phyloP scores from a whole-genome alignment of 2,329 filamentous ascomycete species.

The Penicillium sp. region DNA sequence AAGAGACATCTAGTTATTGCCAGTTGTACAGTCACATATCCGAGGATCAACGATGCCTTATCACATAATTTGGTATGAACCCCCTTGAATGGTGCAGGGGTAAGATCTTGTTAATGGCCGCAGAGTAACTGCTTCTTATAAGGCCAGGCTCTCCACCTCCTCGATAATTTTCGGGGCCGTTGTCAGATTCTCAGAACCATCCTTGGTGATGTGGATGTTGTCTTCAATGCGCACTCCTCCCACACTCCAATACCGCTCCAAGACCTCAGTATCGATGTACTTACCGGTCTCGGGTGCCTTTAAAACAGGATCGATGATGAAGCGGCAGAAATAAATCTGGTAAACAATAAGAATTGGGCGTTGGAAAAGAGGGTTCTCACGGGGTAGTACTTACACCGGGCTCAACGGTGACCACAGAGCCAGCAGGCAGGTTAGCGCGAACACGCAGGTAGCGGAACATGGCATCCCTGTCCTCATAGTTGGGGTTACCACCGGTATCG shows the following conservation, averaged over 20 bases:
- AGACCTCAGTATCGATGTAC: slow-evolving; percentile 70
- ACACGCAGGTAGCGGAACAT: slow-evolving; percentile 87
- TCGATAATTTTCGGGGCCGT: slow-evolving; percentile 69
- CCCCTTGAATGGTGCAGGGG: neutral
- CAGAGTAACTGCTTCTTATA: slow-evolving; percentile 11
- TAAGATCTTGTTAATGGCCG: neutral
- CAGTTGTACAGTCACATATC: neutral
- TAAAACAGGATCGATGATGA: slow-evolving; percentile 79
- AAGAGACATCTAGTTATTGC: slow-evolving; percentile 23
- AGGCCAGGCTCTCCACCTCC: slow-evolving; percentile 56
- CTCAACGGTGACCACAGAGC: slow-evolving; percentile 89
- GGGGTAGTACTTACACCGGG: slow-evolving; percentile 65
- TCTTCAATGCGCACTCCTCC: slow-evolving; percentile 94
- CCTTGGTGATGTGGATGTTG: slow-evolving; percentile 74
- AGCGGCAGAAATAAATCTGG: slow-evolving; percentile 83
- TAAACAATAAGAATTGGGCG: neutral
- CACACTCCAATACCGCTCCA: slow-evolving; percentile 80
- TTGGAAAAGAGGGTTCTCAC: neutral
- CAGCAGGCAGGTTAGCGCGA: slow-evolving; percentile 69
- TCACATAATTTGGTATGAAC: neutral
- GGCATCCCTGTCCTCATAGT: slow-evolving; percentile 73
- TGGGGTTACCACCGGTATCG: slow-evolving; percentile 75
- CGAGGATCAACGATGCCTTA: neutral
- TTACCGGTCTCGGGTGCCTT: slow-evolving; percentile 67
- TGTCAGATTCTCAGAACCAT: slow-evolving; percentile 80